Base-by-base conservation (phyloP, 2,329 filamentous ascomycete genomes). In the Trichophaea hybrida region DNA sequence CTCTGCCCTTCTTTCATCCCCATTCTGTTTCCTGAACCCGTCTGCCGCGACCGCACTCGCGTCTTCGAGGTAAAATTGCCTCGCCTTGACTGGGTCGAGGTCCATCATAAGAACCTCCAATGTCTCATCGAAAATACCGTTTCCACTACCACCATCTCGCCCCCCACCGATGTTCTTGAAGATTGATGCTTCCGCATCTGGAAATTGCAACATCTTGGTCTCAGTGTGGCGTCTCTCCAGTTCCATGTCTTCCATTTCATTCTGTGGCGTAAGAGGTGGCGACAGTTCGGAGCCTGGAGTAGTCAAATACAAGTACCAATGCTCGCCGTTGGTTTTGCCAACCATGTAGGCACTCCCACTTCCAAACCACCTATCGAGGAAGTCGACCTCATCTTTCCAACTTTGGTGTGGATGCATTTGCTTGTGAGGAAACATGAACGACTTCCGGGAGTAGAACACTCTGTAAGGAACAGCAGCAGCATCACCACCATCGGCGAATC, bases 261-360 rank as follows among this genome's bases (percentile, higher is more conserved):
- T 65, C 34, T 62, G 62, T 5, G 91, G 90, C 8, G 86, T 94
- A 34, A 83, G 78, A 59, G 91, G 90, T 4, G 90, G 89, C 0
- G 90, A 94, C 65, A 94, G 77, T 57, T 80, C 76, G 24, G 59
- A 43, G 13, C 60, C 60, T 15, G 93, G 91, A 55, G 88, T 88
- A 10, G 93, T 97, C 69, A 97, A 84, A 75, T 98, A 98, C 59
- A 98, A 77, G 72, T 97, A 97, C 93, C 93, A 98, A 69, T 98
- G 93, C 73, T 98, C 93, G 60, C 93, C 91, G 68, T 98, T 98
- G 91, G 97, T 97, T 76, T 96, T 97, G 70, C 93, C 93, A 66
- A 98, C 94, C 90, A 97, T 95, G 74, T 98, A 98, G 55, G 93
- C 93, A 73, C 91, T 97, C 58, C 93, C 93, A 59, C 87, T 85